Percentiles rank a stretch among this genome's conserved stretches.
phyloP scores from a whole-genome alignment of 2,329 filamentous ascomycete genomes.

The Arthroderma sp. region DNA sequence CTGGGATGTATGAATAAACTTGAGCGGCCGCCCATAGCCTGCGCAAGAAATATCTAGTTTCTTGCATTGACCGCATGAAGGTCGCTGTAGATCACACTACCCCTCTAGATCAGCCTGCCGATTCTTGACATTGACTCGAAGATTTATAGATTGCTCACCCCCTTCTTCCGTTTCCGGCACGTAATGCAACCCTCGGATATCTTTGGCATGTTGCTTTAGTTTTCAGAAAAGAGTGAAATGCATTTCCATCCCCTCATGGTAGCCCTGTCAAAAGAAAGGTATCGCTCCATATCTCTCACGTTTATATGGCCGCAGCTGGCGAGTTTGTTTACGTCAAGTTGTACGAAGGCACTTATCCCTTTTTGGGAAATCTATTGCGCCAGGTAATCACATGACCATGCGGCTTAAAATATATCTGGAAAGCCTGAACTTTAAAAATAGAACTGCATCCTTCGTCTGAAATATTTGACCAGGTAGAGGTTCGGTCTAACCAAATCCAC shows the following conservation, averaged over 20 bases:
- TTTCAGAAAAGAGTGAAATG: neutral
- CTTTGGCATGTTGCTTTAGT: neutral
- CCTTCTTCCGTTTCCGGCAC: slow-evolving; percentile 6
- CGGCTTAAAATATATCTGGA: neutral
- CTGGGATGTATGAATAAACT: neutral
- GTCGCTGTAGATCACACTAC: slow-evolving; percentile 5
- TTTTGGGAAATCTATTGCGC: slow-evolving; percentile 6
- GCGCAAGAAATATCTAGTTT: neutral
- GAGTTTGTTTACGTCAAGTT: neutral
- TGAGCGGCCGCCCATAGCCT: slow-evolving; percentile 1
- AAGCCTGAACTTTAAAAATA: neutral
- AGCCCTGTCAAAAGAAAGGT: neutral
- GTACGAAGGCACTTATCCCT: neutral
- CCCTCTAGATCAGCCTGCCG: neutral
- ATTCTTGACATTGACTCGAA: neutral
- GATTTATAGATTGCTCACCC: neutral
- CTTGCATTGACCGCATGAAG: slow-evolving; percentile 7
- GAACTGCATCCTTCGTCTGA: neutral
- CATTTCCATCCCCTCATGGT: neutral
- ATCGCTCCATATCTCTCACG: neutral
- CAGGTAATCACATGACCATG: neutral
- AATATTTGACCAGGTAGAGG: neutral
- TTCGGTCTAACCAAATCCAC: neutral
- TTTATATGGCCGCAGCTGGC: neutral
- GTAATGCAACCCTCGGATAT: slow-evolving; percentile 5